These are phyloP conservation scores for Durio zibethinus DNA, from an alignment of 345 rosid genomes.

Conservation along the genomic window DNA sequence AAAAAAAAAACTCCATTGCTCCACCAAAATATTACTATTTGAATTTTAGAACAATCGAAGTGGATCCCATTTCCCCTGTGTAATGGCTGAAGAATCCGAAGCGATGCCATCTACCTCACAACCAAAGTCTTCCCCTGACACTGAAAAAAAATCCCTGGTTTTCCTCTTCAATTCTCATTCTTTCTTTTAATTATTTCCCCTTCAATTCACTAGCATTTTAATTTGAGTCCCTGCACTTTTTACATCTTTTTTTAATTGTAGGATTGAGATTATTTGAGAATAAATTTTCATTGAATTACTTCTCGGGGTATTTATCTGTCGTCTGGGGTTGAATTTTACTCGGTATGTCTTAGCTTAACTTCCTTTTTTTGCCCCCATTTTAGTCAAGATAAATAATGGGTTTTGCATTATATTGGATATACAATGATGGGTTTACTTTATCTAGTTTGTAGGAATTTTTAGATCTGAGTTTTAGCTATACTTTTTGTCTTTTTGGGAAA, in stretches of 20 bases:
- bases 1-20: background rate
- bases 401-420: background rate
- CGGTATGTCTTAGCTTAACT: background rate
- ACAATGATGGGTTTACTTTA: background rate
- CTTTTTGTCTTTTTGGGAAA: background rate
- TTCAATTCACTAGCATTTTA: background rate
- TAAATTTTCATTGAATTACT: background rate
- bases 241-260: background rate
- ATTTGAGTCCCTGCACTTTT: background rate
- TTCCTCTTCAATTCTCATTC: background rate
- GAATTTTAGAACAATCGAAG: conserved; percentile 1
- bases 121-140: conserved; percentile 26
- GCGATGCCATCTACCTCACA: conserved; percentile 30
- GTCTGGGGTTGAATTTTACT: background rate
- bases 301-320: background rate
- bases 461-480: conserved; percentile 6
- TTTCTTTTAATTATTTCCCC: background rate
- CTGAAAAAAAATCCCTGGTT: conserved; percentile 44
- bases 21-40: background rate
- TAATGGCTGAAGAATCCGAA: conserved; percentile 48
- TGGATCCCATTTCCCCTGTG: conserved; percentile 3
- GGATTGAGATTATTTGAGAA: background rate
- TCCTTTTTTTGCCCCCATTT: background rate
- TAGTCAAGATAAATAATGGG: background rate
- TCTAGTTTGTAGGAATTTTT: background rate